These are phyloP conservation scores for Euclidium syriacum DNA, from an alignment of 345 rosid genomes.

Conservation along the genomic window DNA sequence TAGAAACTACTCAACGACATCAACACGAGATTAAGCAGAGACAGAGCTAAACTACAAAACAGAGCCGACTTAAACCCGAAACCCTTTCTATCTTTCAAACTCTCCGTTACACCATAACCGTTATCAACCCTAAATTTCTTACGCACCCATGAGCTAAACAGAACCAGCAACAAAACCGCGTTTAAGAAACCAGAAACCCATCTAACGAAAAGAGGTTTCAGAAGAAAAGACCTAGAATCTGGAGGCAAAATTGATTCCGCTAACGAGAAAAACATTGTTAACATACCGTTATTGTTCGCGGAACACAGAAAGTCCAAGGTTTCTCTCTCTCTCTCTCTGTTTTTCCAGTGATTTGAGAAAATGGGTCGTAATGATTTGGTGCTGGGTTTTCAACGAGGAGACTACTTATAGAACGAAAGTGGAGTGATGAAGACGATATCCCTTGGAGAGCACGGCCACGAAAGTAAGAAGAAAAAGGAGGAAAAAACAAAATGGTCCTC, in stretches of 20 bases:
- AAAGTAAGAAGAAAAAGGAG: not conserved
- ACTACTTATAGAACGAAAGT: conserved; percentile 4
- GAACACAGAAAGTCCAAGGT: conserved; percentile 32
- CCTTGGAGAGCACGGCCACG: conserved; percentile 28
- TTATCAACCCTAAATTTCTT: conserved; percentile 21
- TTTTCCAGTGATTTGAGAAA: not conserved
- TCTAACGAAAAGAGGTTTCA: conserved; percentile 40
- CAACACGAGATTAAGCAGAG: conserved; percentile 43
- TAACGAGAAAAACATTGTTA: conserved; percentile 23
- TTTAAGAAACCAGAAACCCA: conserved; percentile 47
- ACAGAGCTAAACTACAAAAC: conserved; percentile 47
- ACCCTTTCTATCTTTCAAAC: conserved; percentile 12
- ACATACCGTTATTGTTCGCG: not conserved
- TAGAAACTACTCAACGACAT: conserved; percentile 54
- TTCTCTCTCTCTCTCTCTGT: conserved; percentile 1
- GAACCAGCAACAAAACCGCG: conserved; percentile 37
- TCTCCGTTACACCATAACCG: conserved; percentile 19
- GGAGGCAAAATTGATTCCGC: conserved; percentile 21
- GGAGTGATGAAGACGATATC: not conserved
- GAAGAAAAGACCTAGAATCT: conserved; percentile 30
- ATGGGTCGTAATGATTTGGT: not conserved
- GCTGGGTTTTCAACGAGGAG: not conserved
- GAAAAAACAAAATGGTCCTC: not conserved
- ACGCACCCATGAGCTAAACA: conserved; percentile 35
- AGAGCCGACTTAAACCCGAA: conserved; percentile 39